Conservation (phyloP, 352 stramenopile species). For the Phytophthora uliginosa region DNA sequence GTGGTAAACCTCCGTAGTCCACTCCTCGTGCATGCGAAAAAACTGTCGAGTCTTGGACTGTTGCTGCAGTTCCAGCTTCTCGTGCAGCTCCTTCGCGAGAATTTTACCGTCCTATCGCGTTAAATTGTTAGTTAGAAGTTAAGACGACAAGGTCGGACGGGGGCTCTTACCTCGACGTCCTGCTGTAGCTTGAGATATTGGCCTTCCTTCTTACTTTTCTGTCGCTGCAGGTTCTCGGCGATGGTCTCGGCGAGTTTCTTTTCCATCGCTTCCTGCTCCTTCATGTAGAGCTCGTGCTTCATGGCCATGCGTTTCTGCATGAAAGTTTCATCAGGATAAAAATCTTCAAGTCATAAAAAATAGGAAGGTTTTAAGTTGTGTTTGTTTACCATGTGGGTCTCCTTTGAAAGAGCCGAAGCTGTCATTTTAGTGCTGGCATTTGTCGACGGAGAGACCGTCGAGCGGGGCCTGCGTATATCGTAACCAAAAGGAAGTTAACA, state of each 20-base stretch:
- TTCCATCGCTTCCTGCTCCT: constrained; percentile 70
- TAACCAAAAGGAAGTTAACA: neutral
- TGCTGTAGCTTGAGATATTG: constrained; percentile 78
- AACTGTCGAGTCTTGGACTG: constrained; percentile 69
- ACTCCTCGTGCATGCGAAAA: constrained; percentile 83
- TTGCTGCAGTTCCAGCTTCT: constrained; percentile 72
- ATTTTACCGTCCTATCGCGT: constrained; percentile 56
- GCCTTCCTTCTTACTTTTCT: constrained; percentile 71
- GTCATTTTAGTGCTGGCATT: constrained; percentile 34
- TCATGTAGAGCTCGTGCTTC: constrained; percentile 82
- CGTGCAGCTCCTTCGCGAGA: constrained; percentile 69
- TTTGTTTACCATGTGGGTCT: constrained; percentile 59
- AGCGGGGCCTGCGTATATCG: constrained; percentile 19
- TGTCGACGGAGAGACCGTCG: constrained; percentile 16
- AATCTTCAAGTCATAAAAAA: neutral
- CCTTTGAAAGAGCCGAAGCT: constrained; percentile 62
- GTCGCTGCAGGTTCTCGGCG: constrained; percentile 70
- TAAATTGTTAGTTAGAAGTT: neutral
- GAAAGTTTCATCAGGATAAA: neutral
- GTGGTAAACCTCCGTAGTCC: constrained; percentile 70
- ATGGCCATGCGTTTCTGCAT: constrained; percentile 71
- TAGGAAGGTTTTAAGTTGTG: neutral
- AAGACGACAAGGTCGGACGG: neutral
- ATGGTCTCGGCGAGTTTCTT: constrained; percentile 74
- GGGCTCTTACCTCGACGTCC: constrained; percentile 65